Percentiles rank a stretch among this genome's conserved stretches.
These are phyloP conservation scores for Yarrowia deformans DNA, from an alignment of 805 yeast genomes.

Conservation along the genomic window DNA sequence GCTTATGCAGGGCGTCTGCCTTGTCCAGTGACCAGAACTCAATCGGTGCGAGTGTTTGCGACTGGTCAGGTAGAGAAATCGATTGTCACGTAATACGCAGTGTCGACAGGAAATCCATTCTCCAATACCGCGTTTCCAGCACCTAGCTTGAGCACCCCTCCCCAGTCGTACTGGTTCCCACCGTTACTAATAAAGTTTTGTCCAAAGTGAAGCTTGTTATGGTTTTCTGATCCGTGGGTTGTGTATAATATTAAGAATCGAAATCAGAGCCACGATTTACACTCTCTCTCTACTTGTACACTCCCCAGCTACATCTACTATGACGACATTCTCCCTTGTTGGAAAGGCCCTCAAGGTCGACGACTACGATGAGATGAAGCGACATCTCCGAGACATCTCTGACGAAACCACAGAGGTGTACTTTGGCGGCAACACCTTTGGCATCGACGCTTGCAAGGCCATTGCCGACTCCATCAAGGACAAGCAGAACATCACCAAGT, in stretches of 20 bases:
- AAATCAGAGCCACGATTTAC: not conserved
- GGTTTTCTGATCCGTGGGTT: constrained; percentile 10
- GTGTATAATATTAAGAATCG: not conserved
- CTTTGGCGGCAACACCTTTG: constrained; percentile 92
- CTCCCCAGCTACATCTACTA: constrained; percentile 1
- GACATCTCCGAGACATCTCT: constrained; percentile 66
- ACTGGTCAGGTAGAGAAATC: not conserved
- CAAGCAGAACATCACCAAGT: constrained; percentile 44
- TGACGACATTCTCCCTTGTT: constrained; percentile 58
- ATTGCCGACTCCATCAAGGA: constrained; percentile 63
- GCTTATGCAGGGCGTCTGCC: constrained; percentile 17
- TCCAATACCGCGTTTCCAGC: too few relatives aligned
- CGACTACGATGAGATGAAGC: constrained; percentile 71
- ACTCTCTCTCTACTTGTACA: not conserved
- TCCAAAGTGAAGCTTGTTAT: not conserved
- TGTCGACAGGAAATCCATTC: too few relatives aligned
- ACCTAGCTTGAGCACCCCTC: too few relatives aligned
- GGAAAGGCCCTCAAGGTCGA: constrained; percentile 82
- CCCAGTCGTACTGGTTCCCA: not conserved
- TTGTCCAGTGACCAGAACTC: constrained; percentile 16
- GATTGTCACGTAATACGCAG: not conserved
- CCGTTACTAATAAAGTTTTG: constrained; percentile 18
- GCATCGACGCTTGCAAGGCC: constrained; percentile 82
- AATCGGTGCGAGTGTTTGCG: constrained; percentile 1
- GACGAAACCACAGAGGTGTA: constrained; percentile 64